Evolutionary conservation across 345 rosid species (phyloP), one percentile per base, ranked within the genome.

Genomic region (Streptanthus diversifolius): DNA sequence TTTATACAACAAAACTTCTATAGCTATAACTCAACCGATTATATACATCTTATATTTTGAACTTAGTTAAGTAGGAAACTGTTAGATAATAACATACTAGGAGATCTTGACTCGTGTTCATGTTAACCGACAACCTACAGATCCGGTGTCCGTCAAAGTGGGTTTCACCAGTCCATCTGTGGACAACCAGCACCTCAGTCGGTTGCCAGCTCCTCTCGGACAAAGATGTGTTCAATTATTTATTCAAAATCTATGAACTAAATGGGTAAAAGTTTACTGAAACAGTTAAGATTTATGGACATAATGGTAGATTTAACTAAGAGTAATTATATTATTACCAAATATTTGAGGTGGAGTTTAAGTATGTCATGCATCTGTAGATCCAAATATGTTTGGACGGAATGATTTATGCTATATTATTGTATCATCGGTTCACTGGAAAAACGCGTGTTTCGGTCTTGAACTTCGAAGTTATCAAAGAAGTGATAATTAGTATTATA

Each of bases 151-250:
- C 82, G 29, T 47, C 58, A 45, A 30, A 63, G 41, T 52, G 30
- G 17, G 63, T 43, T 60, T 51, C 22, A 62, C 67, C 22, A 33
- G 22, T 67, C 8, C 64, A 61, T 53, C 5, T 1, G 36, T 36
- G 73, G 76, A 84, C 88, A 83, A 24, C 75, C 75, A 80, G 80
- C 88, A 83, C 49, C 66, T 66, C 66, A 87, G 92, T 87, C 92
- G 86, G 86, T 82, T 87, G 85, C 91, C 87, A 83, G 85, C 83
- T 82, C 21, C 75, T 57, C 78, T 15, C 83, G 33, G 89, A 82
- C 91, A 74, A 25, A 68, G n/a, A 67, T 43, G 12, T 35, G 51
- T 15, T 57, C 6, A 35, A 5, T 21, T 24, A 54, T 54, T 54
- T 27, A 36, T 17, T 45, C 10, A 49, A 54, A 8, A 5, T 32